These are phyloP conservation scores for Suillus placidus DNA, from an alignment of 768 basidiomycete genomes.

Conservation along the genomic window DNA sequence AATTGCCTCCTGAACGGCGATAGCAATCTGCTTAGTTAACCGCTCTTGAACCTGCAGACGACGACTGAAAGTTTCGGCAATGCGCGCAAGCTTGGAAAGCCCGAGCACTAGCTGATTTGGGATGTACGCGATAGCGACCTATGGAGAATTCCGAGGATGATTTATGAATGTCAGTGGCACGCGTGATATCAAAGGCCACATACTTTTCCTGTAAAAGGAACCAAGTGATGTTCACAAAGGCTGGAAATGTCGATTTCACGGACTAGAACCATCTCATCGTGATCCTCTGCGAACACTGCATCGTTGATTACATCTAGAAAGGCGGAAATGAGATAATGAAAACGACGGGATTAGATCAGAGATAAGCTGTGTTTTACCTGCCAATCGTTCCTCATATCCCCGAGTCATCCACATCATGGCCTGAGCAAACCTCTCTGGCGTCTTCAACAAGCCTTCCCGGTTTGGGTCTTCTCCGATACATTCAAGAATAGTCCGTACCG, in stretches of 20 bases:
- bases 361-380: conserved; percentile 53
- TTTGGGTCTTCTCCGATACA: conserved; percentile 99
- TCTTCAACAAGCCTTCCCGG: conserved; percentile 88
- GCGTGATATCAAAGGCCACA: conserved; percentile 27
- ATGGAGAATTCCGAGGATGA: conserved; percentile 23
- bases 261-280: conserved; percentile 99
- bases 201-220: conserved; percentile 97
- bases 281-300: conserved; percentile 97
- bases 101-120: conserved; percentile 94
- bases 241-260: conserved; percentile 97
- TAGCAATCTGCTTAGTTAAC: conserved; percentile 94
- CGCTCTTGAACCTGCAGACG: conserved; percentile 98
- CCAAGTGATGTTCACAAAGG: conserved; percentile 97
- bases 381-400: conserved; percentile 94
- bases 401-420: conserved; percentile 99
- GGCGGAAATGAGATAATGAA: conserved; percentile 15
- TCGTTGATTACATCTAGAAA: conserved; percentile 93
- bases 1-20: conserved; percentile 98
- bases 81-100: conserved; percentile 93
- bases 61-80: conserved; percentile 96
- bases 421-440: conserved; percentile 95
- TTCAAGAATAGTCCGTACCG: conserved; percentile 90
- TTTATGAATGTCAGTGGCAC: conserved; percentile 20
- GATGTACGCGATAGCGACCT: conserved; percentile 98
- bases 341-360: conserved; percentile 13